A percentile compares a stretch with the other conserved stretches of the same genome.
phyloP scores from a whole-genome alignment of 345 rosid species.

The Conringia planisiliqua region DNA sequence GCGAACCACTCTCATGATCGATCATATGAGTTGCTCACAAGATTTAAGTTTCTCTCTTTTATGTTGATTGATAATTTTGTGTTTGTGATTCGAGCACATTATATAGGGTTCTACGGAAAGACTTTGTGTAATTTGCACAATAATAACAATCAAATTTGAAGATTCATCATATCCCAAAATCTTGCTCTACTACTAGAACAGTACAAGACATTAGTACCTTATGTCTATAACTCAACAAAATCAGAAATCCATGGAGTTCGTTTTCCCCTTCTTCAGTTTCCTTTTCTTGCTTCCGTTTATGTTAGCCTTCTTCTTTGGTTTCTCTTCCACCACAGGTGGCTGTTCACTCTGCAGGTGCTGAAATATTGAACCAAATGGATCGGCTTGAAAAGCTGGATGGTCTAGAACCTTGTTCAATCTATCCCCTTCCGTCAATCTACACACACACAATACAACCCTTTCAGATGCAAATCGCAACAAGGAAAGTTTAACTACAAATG shows the following conservation, averaged over 20 bases:
- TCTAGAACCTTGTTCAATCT: conserved; percentile 58
- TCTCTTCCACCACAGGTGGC: conserved; percentile 50
- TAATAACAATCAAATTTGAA: not conserved
- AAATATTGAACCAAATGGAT: conserved; percentile 69
- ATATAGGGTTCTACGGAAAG: not conserved
- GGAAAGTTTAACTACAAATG: not conserved
- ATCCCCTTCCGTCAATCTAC: conserved; percentile 67
- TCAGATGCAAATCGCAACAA: not conserved
- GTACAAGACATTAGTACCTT: not conserved
- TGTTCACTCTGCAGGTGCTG: conserved; percentile 67
- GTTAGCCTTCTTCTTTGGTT: conserved; percentile 49
- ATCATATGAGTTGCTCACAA: not conserved
- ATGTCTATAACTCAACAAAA: not conserved
- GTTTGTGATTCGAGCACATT: conserved; percentile 2
- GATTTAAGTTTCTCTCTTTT: not conserved
- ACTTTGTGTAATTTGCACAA: not conserved
- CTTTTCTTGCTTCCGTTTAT: conserved; percentile 53
- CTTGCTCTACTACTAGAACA: not conserved
- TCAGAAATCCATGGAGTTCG: conserved; percentile 47
- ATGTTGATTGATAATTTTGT: not conserved
- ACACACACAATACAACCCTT: not conserved
- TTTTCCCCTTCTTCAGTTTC: conserved; percentile 39
- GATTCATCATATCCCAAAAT: conserved; percentile 1
- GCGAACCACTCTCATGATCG: conserved; percentile 44
- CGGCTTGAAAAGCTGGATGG: conserved; percentile 64